phyloP scores from a whole-genome alignment of 2,329 filamentous ascomycete species.

The Cytospora schulzeri region DNA sequence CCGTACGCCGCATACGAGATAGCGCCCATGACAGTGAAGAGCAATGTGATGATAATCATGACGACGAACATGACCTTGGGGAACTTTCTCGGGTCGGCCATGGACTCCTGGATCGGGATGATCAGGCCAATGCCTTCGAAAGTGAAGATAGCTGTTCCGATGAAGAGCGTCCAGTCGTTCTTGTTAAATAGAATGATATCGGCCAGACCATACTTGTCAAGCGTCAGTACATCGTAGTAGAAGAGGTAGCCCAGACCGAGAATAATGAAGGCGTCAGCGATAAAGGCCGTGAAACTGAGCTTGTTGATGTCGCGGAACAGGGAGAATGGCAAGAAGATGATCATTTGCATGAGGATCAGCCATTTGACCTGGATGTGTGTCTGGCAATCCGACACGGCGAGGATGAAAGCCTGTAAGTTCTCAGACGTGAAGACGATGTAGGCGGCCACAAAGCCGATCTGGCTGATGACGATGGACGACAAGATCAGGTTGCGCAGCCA shows the following conservation, averaged over 20 bases:
- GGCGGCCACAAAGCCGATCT: slow-evolving; percentile 91
- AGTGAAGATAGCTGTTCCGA: slow-evolving; percentile 97
- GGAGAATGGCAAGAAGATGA: slow-evolving; percentile 92
- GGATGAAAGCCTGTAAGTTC: slow-evolving; percentile 91
- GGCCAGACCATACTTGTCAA: slow-evolving; percentile 72
- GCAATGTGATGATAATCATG: slow-evolving; percentile 91
- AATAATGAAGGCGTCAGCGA: slow-evolving; percentile 93
- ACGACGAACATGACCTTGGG: slow-evolving; percentile 83
- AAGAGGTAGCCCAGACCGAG: slow-evolving; percentile 91
- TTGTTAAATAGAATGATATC: slow-evolving; percentile 92
- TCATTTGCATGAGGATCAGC: slow-evolving; percentile 91
- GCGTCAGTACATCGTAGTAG: slow-evolving; percentile 89
- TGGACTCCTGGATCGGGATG: slow-evolving; percentile 96
- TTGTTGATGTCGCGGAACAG: slow-evolving; percentile 96
- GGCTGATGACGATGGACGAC: slow-evolving; percentile 88
- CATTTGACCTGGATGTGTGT: slow-evolving; percentile 83
- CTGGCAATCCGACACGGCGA: slow-evolving; percentile 86
- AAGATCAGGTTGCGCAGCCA: slow-evolving; percentile 90
- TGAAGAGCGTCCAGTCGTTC: slow-evolving; percentile 94
- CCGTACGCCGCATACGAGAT: slow-evolving; percentile 96
- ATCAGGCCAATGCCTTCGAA: slow-evolving; percentile 98
- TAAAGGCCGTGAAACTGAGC: slow-evolving; percentile 88
- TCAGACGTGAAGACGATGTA: slow-evolving; percentile 98
- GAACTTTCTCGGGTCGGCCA: slow-evolving; percentile 89
- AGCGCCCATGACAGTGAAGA: slow-evolving; percentile 90